A percentile compares a stretch with the other conserved stretches of the same genome.
These are phyloP conservation scores for Aspergillus sclerotialis DNA, from an alignment of 2,329 filamentous ascomycete genomes.

Conservation along the genomic window DNA sequence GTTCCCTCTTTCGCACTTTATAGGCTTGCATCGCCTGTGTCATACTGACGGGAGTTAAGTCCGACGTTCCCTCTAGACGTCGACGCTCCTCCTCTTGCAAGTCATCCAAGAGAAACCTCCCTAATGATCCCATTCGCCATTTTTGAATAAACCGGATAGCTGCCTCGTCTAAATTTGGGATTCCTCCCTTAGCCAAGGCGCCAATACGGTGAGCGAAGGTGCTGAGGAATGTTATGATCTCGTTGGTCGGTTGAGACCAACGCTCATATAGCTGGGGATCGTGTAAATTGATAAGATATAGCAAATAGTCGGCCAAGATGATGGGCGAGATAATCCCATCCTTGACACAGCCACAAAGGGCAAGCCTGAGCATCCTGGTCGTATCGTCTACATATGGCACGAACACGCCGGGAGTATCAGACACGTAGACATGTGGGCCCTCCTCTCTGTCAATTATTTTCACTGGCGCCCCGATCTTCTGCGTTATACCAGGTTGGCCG, in stretches of 20 bases:
- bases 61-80: constrained; percentile 24
- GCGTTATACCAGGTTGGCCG: constrained; percentile 79
- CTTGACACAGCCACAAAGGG: constrained; percentile 83
- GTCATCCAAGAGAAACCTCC: constrained; percentile 72
- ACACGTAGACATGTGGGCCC: constrained; percentile 64
- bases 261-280: constrained; percentile 56
- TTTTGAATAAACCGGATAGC: constrained; percentile 74
- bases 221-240: constrained; percentile 65
- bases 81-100: constrained; percentile 57
- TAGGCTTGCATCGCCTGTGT: constrained; percentile 37
- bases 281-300: constrained; percentile 71
- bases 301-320: constrained; percentile 80
- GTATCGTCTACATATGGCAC: constrained; percentile 81
- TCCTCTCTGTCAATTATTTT: constrained; percentile 61
- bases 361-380: constrained; percentile 90
- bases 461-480: constrained; percentile 75
- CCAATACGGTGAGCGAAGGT: constrained; percentile 68
- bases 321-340: constrained; percentile 73
- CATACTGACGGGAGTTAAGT: constrained; percentile 32
- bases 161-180: constrained; percentile 62
- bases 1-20: constrained; percentile 25
- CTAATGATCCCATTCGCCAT: constrained; percentile 72
- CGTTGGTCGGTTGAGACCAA: constrained; percentile 71
- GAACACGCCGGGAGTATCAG: constrained; percentile 94
- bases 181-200: constrained; percentile 65